Evolutionary conservation across 2,329 filamentous ascomycete genomes (phyloP).

Genomic region (Fusarium dimerum): DNA sequence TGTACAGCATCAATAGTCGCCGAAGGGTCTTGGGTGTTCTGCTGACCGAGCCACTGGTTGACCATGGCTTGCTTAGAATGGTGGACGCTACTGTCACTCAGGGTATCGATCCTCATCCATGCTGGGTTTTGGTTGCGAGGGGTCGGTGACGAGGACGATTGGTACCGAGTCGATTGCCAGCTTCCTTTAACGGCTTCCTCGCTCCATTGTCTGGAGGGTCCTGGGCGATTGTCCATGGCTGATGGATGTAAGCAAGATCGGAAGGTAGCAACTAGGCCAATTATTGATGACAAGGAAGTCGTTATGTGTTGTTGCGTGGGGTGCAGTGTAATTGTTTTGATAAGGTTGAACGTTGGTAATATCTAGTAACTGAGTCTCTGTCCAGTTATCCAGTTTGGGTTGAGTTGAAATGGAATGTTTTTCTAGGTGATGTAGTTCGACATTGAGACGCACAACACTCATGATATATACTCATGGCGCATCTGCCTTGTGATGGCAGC

Average conservation of each 20-base stretch:
- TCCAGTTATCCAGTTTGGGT: no score
- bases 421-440: no score
- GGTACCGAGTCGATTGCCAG: conserved; percentile 26
- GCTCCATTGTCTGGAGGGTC: conserved; percentile 31
- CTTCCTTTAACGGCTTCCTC: conserved; percentile 30
- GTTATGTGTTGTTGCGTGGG: not conserved
- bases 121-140: conserved; percentile 20
- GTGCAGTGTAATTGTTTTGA: no score
- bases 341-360: no score
- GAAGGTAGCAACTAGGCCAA: no score
- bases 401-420: no score
- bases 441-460: no score
- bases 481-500: no score
- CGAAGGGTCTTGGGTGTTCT: conserved; percentile 20
- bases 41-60: conserved; percentile 29
- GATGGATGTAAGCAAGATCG: not conserved
- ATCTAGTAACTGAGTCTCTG: no score
- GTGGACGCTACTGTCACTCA: not conserved
- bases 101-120: conserved; percentile 8
- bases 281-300: no score
- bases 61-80: conserved; percentile 23
- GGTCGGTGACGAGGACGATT: conserved; percentile 19
- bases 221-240: conserved; percentile 24
- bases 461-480: no score
- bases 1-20: conserved; percentile 13